phyloP scores from a whole-genome alignment of 768 basidiomycete species.

The Russula virescens region DNA sequence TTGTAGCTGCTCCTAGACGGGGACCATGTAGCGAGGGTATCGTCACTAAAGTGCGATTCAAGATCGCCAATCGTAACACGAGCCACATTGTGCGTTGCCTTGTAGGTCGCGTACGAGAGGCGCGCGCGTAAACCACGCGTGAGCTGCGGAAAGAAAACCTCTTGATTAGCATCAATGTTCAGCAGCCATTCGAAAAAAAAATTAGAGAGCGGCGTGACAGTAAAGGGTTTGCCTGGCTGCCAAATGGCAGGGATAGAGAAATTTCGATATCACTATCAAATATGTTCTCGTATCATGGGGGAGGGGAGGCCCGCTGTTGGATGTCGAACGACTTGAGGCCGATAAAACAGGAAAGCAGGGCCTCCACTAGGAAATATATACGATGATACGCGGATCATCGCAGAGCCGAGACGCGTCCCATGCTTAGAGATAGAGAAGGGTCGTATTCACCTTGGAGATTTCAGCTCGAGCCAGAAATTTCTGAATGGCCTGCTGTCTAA shows the following conservation, averaged over 20 bases:
- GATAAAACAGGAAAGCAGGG: background rate
- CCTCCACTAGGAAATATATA: background rate
- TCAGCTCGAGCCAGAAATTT: slow-evolving; percentile 77
- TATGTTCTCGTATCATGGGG: background rate
- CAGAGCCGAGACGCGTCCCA: slow-evolving; percentile 22
- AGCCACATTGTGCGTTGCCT: slow-evolving; percentile 68
- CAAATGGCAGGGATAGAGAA: background rate
- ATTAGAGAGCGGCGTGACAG: background rate
- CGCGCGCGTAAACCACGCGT: slow-evolving; percentile 76
- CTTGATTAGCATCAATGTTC: slow-evolving; percentile 24
- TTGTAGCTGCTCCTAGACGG: slow-evolving; percentile 39
- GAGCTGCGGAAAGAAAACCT: slow-evolving; percentile 44
- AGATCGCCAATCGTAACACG: slow-evolving; percentile 63
- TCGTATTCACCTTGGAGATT: slow-evolving; percentile 64
- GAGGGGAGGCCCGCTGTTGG: background rate
- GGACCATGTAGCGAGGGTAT: slow-evolving; percentile 30
- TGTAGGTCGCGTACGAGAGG: slow-evolving; percentile 79
- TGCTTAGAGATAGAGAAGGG: slow-evolving; percentile 23
- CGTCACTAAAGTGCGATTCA: slow-evolving; percentile 51
- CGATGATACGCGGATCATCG: slow-evolving; percentile 16
- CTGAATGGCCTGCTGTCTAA: slow-evolving; percentile 61
- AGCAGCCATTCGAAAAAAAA: background rate
- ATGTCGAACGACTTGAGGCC: background rate
- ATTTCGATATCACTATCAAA: background rate
- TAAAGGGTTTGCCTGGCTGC: slow-evolving; percentile 3